phyloP scores from a whole-genome alignment of 495 filamentous ascomycete species.

The Hamigera avellanea region DNA sequence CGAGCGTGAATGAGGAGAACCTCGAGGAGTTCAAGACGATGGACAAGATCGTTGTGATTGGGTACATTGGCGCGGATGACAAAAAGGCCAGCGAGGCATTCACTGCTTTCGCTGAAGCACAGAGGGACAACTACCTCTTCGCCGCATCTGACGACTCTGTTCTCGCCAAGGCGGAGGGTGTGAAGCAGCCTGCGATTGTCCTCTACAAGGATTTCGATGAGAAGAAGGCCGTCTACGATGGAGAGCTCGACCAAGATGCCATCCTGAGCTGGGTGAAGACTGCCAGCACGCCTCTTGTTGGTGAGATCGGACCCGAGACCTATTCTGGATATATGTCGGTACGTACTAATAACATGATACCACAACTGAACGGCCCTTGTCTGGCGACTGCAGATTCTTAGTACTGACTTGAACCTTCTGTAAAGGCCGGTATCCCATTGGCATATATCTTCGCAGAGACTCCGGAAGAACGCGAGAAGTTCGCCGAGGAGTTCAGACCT shows the following conservation, averaged over 20 bases:
- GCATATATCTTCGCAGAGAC: conserved; percentile 98
- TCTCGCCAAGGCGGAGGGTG: conserved; percentile 81
- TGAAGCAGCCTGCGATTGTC: conserved; percentile 74
- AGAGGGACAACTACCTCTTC: conserved; percentile 88
- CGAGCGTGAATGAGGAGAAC: conserved; percentile 62
- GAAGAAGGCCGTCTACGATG: conserved; percentile 76
- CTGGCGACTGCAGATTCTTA: no score
- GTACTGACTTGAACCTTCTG: background rate
- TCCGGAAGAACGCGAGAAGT: conserved; percentile 71
- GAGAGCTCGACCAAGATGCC: conserved; percentile 62
- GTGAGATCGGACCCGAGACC: conserved; percentile 95
- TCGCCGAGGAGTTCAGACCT: conserved; percentile 49
- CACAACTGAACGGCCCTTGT: no score
- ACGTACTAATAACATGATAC: conserved; percentile 15
- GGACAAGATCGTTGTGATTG: conserved; percentile 93
- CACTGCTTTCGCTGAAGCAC: conserved; percentile 64
- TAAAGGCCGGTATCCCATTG: conserved; percentile 73
- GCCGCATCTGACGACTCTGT: conserved; percentile 70
- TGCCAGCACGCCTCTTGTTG: conserved; percentile 80
- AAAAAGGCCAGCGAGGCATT: conserved; percentile 76
- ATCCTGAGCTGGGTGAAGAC: conserved; percentile 77
- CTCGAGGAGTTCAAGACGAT: conserved; percentile 93
- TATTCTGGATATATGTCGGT: conserved; percentile 93
- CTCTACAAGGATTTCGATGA: conserved; percentile 98
- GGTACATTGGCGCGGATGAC: conserved; percentile 75